Evolutionary conservation across 2,329 filamentous ascomycete species (phyloP).

Genomic region (Aspergillus candidus): DNA sequence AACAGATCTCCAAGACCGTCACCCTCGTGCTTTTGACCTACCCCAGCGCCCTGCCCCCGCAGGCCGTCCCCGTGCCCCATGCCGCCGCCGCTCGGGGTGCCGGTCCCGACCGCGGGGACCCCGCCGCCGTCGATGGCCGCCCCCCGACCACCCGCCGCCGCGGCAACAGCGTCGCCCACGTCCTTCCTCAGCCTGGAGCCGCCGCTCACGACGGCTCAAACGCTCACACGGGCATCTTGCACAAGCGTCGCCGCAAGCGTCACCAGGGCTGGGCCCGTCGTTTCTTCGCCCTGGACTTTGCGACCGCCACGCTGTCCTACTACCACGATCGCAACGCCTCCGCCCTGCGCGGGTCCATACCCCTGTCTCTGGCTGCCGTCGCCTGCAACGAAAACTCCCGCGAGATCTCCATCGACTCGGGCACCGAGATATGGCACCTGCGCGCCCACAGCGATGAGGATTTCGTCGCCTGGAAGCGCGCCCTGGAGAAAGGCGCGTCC

Average conservation of each 20-base stretch:
- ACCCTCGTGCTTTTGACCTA: slow-evolving; percentile 94
- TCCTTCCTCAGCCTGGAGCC: slow-evolving; percentile 17
- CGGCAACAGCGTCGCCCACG: slow-evolving; percentile 23
- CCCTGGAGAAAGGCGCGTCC: slow-evolving; percentile 77
- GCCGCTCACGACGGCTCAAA: slow-evolving; percentile 34
- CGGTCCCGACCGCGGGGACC: slow-evolving; percentile 27
- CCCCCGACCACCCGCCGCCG: slow-evolving; percentile 28
- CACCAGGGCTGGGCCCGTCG: slow-evolving; percentile 88
- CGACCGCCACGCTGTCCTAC: slow-evolving; percentile 89
- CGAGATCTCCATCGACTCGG: slow-evolving; percentile 94
- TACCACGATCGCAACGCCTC: slow-evolving; percentile 93
- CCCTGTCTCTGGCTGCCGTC: slow-evolving; percentile 82
- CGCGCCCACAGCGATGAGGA: slow-evolving; percentile 75
- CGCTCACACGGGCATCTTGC: slow-evolving; percentile 76
- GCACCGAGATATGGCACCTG: slow-evolving; percentile 94
- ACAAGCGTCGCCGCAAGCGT: slow-evolving; percentile 87
- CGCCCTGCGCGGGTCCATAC: slow-evolving; percentile 84
- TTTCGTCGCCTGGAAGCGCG: slow-evolving; percentile 80
- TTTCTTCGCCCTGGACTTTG: slow-evolving; percentile 95
- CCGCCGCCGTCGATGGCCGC: slow-evolving; percentile 47
- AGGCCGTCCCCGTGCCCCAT: slow-evolving; percentile 40
- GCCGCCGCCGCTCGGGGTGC: slow-evolving; percentile 37
- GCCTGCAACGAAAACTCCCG: slow-evolving; percentile 80
- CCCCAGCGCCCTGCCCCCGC: slow-evolving; percentile 60
- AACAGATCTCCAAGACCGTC: slow-evolving; percentile 86